Base-by-base conservation (phyloP, 371 early-diverging fungal genomes). In the Haplosporangium sp. region DNA sequence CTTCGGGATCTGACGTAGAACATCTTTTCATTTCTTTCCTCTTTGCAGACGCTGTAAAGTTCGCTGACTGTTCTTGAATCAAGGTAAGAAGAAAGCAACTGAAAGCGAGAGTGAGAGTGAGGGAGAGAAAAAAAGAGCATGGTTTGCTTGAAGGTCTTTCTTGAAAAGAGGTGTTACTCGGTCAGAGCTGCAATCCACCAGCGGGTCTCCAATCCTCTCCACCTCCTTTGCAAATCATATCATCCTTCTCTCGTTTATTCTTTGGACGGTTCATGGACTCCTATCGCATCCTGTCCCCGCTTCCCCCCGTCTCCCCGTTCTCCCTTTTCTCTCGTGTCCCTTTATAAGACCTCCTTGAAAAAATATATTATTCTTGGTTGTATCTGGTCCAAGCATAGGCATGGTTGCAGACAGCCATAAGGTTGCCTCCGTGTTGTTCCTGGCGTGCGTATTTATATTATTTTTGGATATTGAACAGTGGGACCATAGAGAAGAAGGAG, bases 301-400 rank as follows among this genome's bases (percentile, higher is more conserved):
- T 9, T 48, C 16, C 16, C 48, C 48, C 20, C 48, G 48, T 55
- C 56, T 38, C 41, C 56, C 56, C 20, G 56, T 36, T 16, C 56
- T 55, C 36, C 38, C 29, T 23, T 40, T 55, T 20, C 40, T 55
- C 55, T 55, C 40, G n/a, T 36, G 36, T 55, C 55, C 38, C 36
- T 55, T 38, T 55, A 16, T 38, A 29, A 40, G 16, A 6, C 18
- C 55, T 16, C 55, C 41, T 55, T 55, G 56, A 37, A 41, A 37
- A n/a, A n/a, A n/a, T n/a, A n/a, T n/a, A n/a, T n/a, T n/a, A n/a
- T 10, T 36, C 40, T 9, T 55, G 18, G 7, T 48, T 48, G 48
- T 48, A n/a, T 48, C 48, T 14, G 20, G 48, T 5, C 48, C 48
- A n/a, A n/a, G n/a, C 48, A 14, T 48, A 20, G 48, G 20, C 8